Conservation (phyloP, 768 basidiomycete genomes). For the Lyophyllum decastes region DNA sequence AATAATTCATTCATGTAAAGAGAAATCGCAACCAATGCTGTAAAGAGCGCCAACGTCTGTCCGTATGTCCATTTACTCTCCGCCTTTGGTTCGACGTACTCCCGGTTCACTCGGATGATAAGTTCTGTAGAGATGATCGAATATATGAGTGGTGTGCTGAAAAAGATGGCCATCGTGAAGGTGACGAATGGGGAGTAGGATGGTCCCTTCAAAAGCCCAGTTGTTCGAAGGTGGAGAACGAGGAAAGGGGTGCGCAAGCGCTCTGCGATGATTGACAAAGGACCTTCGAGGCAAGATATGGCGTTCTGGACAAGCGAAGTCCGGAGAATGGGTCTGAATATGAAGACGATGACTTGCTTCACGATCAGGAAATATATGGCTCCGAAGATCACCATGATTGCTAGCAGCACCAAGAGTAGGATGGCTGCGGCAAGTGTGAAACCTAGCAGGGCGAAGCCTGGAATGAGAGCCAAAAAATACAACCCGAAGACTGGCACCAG, state of each 20-base stretch:
- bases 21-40: not conserved
- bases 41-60: not conserved
- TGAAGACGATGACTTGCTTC: not conserved
- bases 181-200: not conserved
- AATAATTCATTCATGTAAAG: not conserved
- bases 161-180: not conserved
- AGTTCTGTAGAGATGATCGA: not conserved
- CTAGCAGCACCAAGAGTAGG: too few species aligned
- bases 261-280: not conserved
- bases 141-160: not conserved
- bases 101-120: not conserved
- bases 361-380: not conserved
- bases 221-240: not conserved
- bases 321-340: not conserved
- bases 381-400: too few species aligned
- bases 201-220: not conserved
- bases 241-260: too few species aligned
- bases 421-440: too few species aligned
- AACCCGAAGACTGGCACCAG: constrained; percentile 1
- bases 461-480: not conserved
- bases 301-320: not conserved
- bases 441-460: too few species aligned
- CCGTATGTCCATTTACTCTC: not conserved
- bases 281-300: not conserved
- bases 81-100: not conserved